These are phyloP conservation scores for Colletotrichum brevisporum DNA, from an alignment of 2,329 filamentous ascomycete species.

Conservation along the genomic window DNA sequence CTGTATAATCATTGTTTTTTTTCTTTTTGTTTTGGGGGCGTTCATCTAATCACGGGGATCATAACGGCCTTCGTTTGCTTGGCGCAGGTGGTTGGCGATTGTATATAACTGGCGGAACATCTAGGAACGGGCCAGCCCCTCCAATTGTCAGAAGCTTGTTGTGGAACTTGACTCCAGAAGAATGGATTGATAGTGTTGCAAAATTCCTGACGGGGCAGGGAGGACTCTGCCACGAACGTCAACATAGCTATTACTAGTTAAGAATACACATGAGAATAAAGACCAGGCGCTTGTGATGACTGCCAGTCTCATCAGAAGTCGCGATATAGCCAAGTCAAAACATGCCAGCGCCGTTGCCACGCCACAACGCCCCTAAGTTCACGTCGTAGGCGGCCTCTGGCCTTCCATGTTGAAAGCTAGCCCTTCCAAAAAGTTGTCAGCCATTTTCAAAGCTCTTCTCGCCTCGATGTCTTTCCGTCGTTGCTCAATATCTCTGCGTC, in stretches of 20 bases:
- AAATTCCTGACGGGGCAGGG: conserved; percentile 4
- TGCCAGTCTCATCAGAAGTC: no score
- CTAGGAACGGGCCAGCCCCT: conserved; percentile 10
- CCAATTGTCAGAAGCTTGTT: not conserved
- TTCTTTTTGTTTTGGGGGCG: conserved; percentile 7
- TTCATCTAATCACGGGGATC: conserved; percentile 7
- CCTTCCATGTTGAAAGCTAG: conserved; percentile 50
- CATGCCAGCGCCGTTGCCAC: no score
- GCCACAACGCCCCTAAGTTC: no score
- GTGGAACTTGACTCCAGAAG: not conserved
- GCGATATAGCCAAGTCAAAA: no score
- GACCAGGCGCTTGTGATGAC: no score
- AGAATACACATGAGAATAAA: no score
- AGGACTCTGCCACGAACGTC: no score
- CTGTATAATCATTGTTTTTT: not conserved
- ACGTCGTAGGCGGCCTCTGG: no score
- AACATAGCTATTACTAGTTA: no score
- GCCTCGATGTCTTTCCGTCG: conserved; percentile 73
- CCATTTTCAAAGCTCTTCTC: conserved; percentile 75
- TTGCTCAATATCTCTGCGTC: conserved; percentile 75
- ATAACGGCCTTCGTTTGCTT: conserved; percentile 16
- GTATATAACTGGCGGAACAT: conserved; percentile 27
- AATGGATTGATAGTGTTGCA: conserved; percentile 4
- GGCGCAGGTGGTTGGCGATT: conserved; percentile 29
- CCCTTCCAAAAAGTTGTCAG: conserved; percentile 79